Percentiles rank a stretch among this genome's conserved stretches.
Conservation (phyloP, 164 flowering plant species). For the Tetrastigma voinierianum region DNA sequence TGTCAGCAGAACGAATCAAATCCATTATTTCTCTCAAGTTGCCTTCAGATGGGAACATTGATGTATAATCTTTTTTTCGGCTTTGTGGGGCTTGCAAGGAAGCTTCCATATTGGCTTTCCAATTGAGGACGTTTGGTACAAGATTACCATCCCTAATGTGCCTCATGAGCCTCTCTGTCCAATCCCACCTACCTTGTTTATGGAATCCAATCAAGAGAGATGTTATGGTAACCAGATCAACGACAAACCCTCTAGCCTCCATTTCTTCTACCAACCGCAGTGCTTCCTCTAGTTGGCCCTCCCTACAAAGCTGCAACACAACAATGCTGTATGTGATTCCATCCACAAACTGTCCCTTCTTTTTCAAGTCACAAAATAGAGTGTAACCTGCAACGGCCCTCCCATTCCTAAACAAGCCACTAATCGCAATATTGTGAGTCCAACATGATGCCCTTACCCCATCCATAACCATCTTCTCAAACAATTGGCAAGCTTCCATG, state of each 20-base stretch:
- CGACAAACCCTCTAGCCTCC: slow-evolving; percentile 79
- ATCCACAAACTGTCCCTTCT: slow-evolving; percentile 87
- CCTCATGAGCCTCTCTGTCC: slow-evolving; percentile 70
- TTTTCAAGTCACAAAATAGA: slow-evolving; percentile 80
- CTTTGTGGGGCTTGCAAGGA: slow-evolving; percentile 47
- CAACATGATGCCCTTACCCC: slow-evolving; percentile 74
- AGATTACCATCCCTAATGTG: slow-evolving; percentile 66
- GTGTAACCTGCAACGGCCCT: slow-evolving; percentile 76
- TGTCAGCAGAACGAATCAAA: slow-evolving; percentile 24
- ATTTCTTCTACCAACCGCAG: slow-evolving; percentile 77
- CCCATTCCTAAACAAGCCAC: slow-evolving; percentile 81
- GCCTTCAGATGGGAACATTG: slow-evolving; percentile 68
- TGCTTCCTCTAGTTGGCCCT: slow-evolving; percentile 65
- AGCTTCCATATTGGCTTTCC: slow-evolving; percentile 74
- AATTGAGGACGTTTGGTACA: slow-evolving; percentile 54
- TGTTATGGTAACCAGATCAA: slow-evolving; percentile 79
- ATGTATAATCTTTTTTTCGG: slow-evolving; percentile 53
- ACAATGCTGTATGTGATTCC: slow-evolving; percentile 81
- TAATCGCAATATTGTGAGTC: slow-evolving; percentile 82
- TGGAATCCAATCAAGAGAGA: slow-evolving; percentile 69
- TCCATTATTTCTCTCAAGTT: slow-evolving; percentile 49
- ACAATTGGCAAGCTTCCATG: slow-evolving; percentile 78
- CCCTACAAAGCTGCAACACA: slow-evolving; percentile 60
- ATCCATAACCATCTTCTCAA: slow-evolving; percentile 81
- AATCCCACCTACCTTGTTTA: slow-evolving; percentile 73